These are phyloP conservation scores for Brassica incana DNA, from an alignment of 345 rosid species.

Conservation along the genomic window DNA sequence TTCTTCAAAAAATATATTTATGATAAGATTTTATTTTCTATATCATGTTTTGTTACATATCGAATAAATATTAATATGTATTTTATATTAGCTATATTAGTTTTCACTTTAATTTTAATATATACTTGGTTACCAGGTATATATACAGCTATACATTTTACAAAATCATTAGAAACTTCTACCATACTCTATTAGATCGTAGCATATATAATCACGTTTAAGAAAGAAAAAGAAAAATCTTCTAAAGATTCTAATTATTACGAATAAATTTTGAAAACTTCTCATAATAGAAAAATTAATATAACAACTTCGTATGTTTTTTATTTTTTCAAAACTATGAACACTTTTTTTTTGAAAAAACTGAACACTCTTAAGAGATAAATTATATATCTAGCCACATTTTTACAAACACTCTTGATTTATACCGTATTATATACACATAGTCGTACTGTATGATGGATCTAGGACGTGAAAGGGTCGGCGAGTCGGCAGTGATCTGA, in stretches of 20 bases:
- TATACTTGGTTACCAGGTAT: background rate
- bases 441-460: background rate
- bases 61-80: background rate
- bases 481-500: constrained; percentile 6
- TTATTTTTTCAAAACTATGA: background rate
- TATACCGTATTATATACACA: background rate
- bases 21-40: background rate
- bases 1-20: background rate
- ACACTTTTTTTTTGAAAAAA: no score
- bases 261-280: background rate
- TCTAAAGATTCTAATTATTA: background rate
- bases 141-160: background rate
- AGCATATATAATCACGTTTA: background rate
- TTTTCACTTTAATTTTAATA: background rate
- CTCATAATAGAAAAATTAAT: background rate
- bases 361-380: background rate
- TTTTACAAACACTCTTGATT: background rate
- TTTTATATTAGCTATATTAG: background rate
- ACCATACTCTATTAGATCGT: background rate
- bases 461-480: background rate
- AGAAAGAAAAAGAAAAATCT: background rate
- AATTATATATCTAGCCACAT: background rate
- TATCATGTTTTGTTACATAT: background rate
- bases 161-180: background rate
- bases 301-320: background rate